Evolutionary conservation across 2,329 filamentous ascomycete genomes (phyloP), one percentile per base, ranked within the genome.

Genomic region (Colletotrichum theobromicola): DNA sequence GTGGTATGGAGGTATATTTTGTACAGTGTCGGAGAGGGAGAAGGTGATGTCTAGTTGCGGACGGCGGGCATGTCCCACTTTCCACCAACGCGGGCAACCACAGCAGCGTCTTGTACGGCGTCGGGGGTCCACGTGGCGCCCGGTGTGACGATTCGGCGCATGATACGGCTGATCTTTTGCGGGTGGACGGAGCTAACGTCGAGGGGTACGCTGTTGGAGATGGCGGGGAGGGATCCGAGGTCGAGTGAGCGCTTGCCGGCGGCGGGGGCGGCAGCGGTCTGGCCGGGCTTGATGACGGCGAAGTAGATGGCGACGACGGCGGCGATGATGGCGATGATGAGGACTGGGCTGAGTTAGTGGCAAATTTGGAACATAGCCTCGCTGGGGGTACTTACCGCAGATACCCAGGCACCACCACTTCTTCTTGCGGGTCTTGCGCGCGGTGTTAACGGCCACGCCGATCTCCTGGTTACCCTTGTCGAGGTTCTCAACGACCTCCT

Each of bases 331-430:
- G 88, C 78, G 58, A 92, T 83, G 65, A 92, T 90, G 63, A 83
- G 82, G 58, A 91, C 88, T 90, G 72, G 16, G 42, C 26, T n/a
- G 26, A 66, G 68, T 53, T 21, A 61, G 34, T 32, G 74, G 78
- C 46, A 75, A 75, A 30, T 61, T 61, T 4, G 35, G 15, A 10
- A 18, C 28, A 35, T 3, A 34, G 58, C 62, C 37, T 32, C 35
- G 12, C 42, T 50, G n/a, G 42, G 42, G 5, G 35, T 24, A 81
- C 90, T 79, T 87, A 91, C 90, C 86, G 79, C 89, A 86, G 80
- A 98, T 95, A 80, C 93, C 92, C 78, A 98, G 86, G 88, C 95
- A 98, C 83, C 94, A 96, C 96, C 95, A 98, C 94, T 98, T 98
- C 95, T 97, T 98, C 87, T 92, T 94, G 79, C 94, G 90, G 65